phyloP scores from a whole-genome alignment of 768 basidiomycete genomes.

The Hemileccinum impolitum region DNA sequence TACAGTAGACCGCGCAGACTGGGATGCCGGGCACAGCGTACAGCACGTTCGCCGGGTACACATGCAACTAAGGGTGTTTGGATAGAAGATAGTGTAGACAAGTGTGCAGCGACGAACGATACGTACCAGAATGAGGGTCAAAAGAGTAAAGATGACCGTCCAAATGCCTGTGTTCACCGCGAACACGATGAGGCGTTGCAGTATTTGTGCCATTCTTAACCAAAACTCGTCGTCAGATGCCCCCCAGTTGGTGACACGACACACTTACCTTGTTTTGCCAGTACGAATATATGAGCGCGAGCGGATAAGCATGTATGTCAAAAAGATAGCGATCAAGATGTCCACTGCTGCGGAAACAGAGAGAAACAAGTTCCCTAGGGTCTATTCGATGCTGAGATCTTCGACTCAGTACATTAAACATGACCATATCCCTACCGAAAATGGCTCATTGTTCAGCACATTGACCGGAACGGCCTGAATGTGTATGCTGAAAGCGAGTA shows the following conservation, averaged over 20 bases:
- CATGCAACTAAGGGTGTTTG: not conserved
- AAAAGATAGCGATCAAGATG: slow-evolving; percentile 1
- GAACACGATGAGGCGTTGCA: not conserved
- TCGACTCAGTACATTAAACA: not conserved
- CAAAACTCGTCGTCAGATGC: not conserved
- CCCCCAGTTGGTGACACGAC: not conserved
- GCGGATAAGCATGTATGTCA: slow-evolving; percentile 1
- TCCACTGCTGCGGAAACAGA: not conserved
- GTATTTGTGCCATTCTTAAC: not conserved
- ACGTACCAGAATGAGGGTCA: not conserved
- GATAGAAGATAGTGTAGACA: not conserved
- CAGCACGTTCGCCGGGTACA: not conserved
- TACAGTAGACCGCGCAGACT: not conserved
- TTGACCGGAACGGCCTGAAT: not conserved
- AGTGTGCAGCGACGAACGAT: not conserved
- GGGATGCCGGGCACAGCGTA: not conserved
- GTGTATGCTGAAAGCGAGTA: not conserved
- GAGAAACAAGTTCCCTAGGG: not conserved
- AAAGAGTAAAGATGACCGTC: not conserved
- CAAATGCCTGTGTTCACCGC: not conserved
- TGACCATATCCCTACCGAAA: not conserved
- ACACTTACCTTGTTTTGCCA: not conserved
- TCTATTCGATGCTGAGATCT: not conserved
- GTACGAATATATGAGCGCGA: not conserved
- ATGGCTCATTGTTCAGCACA: not conserved